Evolutionary conservation across 805 yeast genomes (phyloP).

Genomic region (Priceomyces medius): DNA sequence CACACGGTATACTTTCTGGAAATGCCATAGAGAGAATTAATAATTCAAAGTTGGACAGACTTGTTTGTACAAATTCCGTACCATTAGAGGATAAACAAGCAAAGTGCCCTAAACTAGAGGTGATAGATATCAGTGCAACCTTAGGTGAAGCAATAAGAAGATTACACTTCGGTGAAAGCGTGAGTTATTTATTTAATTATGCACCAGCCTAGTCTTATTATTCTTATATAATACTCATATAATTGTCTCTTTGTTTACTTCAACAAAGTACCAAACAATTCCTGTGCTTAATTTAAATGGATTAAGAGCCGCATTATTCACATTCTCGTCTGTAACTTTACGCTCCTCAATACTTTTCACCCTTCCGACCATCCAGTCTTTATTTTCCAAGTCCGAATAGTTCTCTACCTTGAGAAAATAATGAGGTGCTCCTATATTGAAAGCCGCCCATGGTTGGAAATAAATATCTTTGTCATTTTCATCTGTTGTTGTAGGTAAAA

Average conservation of each 20-base stretch:
- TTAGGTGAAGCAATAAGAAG: slow-evolving; percentile 82
- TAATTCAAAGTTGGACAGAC: slow-evolving; percentile 62
- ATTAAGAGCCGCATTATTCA: slow-evolving; percentile 39
- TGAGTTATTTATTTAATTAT: slow-evolving; percentile 72
- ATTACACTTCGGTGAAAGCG: slow-evolving; percentile 84
- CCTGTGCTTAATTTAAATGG: slow-evolving; percentile 69
- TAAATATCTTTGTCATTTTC: slow-evolving; percentile 16
- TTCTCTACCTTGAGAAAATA: slow-evolving; percentile 60
- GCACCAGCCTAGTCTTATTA: slow-evolving; percentile 41
- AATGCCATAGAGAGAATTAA: slow-evolving; percentile 71
- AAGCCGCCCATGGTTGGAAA: slow-evolving; percentile 85
- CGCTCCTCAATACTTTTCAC: slow-evolving; percentile 57
- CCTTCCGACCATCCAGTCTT: slow-evolving; percentile 84
- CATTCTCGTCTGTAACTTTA: slow-evolving; percentile 47
- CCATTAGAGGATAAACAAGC: slow-evolving; percentile 67
- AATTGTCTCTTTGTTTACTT: slow-evolving; percentile 45
- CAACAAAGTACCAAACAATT: slow-evolving; percentile 60
- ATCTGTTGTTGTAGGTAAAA: slow-evolving; percentile 72
- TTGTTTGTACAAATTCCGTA: slow-evolving; percentile 78
- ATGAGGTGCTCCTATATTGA: slow-evolving; percentile 85
- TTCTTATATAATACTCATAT: slow-evolving; percentile 1
- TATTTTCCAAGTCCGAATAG: slow-evolving; percentile 25
- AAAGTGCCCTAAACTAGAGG: slow-evolving; percentile 60
- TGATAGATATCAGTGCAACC: slow-evolving; percentile 69
- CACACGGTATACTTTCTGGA: slow-evolving; percentile 78